Evolutionary conservation across 1,284 basidiomycete genomes (phyloP).

Genomic region (Tremellales sp.): DNA sequence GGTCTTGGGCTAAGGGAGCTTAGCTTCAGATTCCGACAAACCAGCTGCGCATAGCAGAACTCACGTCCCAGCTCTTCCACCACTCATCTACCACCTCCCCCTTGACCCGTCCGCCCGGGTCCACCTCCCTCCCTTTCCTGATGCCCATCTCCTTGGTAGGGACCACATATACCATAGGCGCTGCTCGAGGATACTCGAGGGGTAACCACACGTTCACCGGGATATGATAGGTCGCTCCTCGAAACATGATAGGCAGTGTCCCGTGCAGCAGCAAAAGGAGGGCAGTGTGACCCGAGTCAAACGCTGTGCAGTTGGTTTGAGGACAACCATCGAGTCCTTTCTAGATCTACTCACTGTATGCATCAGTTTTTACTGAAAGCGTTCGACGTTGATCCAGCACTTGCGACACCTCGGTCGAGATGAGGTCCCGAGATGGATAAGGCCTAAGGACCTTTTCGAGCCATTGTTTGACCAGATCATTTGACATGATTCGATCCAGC

Average conservation of each 20-base stretch:
- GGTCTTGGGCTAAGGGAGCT: conserved; percentile 52
- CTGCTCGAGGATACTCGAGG: conserved; percentile 69
- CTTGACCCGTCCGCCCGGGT: conserved; percentile 67
- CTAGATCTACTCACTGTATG: conserved; percentile 67
- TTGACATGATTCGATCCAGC: not conserved
- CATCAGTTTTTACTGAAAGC: conserved; percentile 82
- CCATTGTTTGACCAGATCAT: conserved; percentile 59
- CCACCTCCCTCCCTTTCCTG: conserved; percentile 68
- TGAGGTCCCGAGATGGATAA: conserved; percentile 60
- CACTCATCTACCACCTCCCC: conserved; percentile 59
- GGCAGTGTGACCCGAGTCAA: conserved; percentile 89
- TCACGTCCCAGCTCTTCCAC: conserved; percentile 78
- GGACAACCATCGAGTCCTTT: not conserved
- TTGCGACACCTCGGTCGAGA: conserved; percentile 63
- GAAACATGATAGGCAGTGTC: conserved; percentile 80
- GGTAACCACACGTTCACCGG: conserved; percentile 87
- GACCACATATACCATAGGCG: conserved; percentile 89
- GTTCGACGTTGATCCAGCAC: conserved; percentile 60
- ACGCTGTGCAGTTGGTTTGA: conserved; percentile 54
- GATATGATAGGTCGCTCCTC: conserved; percentile 81
- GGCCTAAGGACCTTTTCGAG: conserved; percentile 63
- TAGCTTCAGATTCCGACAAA: conserved; percentile 56
- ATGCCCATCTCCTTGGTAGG: conserved; percentile 93
- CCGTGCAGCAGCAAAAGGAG: conserved; percentile 87
- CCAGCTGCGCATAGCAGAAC: conserved; percentile 54